Base-by-base conservation (phyloP, 208 protist species). In the Leishmania tarentolae region DNA sequence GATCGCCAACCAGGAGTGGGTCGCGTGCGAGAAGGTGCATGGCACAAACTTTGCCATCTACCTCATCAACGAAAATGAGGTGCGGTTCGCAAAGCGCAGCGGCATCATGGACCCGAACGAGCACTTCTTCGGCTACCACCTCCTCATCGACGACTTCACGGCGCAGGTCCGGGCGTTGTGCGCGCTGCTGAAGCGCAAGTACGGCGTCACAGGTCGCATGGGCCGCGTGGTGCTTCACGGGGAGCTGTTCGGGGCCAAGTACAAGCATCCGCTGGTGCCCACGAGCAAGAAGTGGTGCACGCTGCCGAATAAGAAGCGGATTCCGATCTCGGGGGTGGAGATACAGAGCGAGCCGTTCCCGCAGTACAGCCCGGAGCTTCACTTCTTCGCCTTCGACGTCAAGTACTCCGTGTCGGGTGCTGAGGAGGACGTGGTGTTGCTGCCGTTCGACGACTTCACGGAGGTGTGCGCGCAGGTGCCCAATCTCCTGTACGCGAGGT, bases 61-160 rank as follows among this genome's bases (percentile, higher is more conserved):
- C 86, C 79, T 96, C 5, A 80, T 97, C 15, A 83, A 94, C 57
- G 94, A 96, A 59, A 75, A 81, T 6, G 87, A 90, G 50, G 75
- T 91, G 37, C 88, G 90, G 2, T 97, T 94, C 74, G 87, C 94
- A 8, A 97, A 97, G 78, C 94, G 94, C 77, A 96, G 92, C 76
- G 91, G 91, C 47, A 91, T 97, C 72, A 97, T 97, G 92, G 91
- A 96, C 78, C 91, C 91, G 0, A 96, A 94, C 71, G 94, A 97
- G 69, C 94, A 97, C 83, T 97, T 97, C 83, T 97, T 97, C 85
- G 94, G 94, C 79, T 97, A 97, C 74, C 92, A 96, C 86, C 85
- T 94, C 56, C 86, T 97, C 69, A 83, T 86, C 65, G 90, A 93
- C 66, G 90, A 95, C 57, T 95, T 97, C 81, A 81, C 83, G 1